Conservation (phyloP, 2,329 filamentous ascomycete genomes). For the Fusarium odoratissimum region DNA sequence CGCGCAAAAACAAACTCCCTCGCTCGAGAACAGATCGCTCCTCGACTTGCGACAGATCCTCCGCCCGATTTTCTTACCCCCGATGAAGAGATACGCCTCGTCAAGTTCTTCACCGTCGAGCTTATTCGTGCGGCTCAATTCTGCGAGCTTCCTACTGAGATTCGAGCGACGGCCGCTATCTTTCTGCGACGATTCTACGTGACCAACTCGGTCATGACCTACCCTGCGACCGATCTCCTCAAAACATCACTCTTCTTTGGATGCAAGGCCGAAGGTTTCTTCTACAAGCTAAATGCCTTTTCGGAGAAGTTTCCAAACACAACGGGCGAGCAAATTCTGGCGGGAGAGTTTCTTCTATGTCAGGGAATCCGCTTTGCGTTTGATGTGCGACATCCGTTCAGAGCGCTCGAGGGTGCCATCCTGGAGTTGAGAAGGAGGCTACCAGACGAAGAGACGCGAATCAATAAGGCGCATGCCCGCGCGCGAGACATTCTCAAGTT, state of each 20-base stretch:
- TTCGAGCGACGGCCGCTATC: slow-evolving; percentile 78
- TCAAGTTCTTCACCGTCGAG: slow-evolving; percentile 79
- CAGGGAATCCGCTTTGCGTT: slow-evolving; percentile 94
- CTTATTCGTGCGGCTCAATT: slow-evolving; percentile 68
- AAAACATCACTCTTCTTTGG: slow-evolving; percentile 93
- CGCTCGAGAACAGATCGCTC: slow-evolving; percentile 71
- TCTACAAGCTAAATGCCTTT: slow-evolving; percentile 74
- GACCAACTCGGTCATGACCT: slow-evolving; percentile 95
- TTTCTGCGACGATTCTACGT: slow-evolving; percentile 96
- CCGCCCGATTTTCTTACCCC: slow-evolving; percentile 83
- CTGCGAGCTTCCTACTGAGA: slow-evolving; percentile 62
- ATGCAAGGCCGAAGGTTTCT: slow-evolving; percentile 89
- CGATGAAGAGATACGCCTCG: slow-evolving; percentile 83
- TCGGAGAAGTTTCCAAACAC: slow-evolving; percentile 76
- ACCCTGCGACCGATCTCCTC: slow-evolving; percentile 89
- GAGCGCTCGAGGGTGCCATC: slow-evolving; percentile 85
- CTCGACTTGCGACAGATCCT: slow-evolving; percentile 64
- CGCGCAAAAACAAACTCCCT: slow-evolving; percentile 83
- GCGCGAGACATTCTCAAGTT: slow-evolving; percentile 81
- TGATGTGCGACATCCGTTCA: slow-evolving; percentile 90
- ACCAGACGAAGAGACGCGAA: slow-evolving; percentile 66
- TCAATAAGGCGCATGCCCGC: slow-evolving; percentile 74
- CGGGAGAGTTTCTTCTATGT: slow-evolving; percentile 91
- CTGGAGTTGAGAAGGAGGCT: slow-evolving; percentile 81
- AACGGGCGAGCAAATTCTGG: slow-evolving; percentile 83